Percentiles rank a stretch among this genome's conserved stretches.
phyloP scores from a whole-genome alignment of 75 land plant genomes.

The Adiantum capillusveneris region DNA sequence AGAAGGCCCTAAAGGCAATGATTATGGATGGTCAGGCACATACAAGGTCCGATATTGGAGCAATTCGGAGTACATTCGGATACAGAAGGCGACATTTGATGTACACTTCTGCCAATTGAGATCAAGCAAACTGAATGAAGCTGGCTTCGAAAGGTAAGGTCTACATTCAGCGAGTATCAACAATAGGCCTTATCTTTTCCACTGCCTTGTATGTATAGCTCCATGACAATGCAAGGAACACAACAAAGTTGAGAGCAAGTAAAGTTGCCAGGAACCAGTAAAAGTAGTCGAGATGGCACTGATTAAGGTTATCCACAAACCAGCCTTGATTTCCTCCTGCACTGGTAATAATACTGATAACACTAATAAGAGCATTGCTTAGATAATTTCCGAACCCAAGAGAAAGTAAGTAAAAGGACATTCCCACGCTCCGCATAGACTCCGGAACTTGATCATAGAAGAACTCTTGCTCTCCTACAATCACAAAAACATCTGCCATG shows the following conservation, averaged over 20 bases:
- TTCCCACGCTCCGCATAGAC: conserved; percentile 36
- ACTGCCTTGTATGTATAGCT: conserved; percentile 19
- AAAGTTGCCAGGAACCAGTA: conserved; percentile 64
- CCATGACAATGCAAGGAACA: conserved; percentile 34
- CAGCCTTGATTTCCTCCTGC: conserved; percentile 25
- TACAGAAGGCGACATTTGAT: too few relatives aligned
- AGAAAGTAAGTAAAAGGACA: conserved; percentile 23
- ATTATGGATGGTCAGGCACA: too few relatives aligned
- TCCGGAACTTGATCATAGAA: conserved; percentile 62
- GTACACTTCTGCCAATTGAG: too few relatives aligned
- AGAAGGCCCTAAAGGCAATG: too few relatives aligned
- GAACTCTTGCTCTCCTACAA: conserved; percentile 86
- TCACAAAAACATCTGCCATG: conserved; percentile 78
- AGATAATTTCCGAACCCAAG: conserved; percentile 46
- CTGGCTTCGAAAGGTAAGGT: too few relatives aligned
- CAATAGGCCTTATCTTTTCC: too few relatives aligned
- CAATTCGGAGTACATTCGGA: too few relatives aligned
- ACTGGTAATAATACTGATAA: conserved; percentile 22
- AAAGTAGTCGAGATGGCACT: conserved; percentile 52
- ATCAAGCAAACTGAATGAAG: too few relatives aligned
- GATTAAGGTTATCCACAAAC: conserved; percentile 58
- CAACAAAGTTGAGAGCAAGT: conserved; percentile 31
- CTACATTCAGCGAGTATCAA: too few relatives aligned
- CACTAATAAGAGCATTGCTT: conserved; percentile 46
- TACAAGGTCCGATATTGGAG: too few relatives aligned